phyloP scores from a whole-genome alignment of 306 rosid genomes.

The Cucumis cinereus region DNA sequence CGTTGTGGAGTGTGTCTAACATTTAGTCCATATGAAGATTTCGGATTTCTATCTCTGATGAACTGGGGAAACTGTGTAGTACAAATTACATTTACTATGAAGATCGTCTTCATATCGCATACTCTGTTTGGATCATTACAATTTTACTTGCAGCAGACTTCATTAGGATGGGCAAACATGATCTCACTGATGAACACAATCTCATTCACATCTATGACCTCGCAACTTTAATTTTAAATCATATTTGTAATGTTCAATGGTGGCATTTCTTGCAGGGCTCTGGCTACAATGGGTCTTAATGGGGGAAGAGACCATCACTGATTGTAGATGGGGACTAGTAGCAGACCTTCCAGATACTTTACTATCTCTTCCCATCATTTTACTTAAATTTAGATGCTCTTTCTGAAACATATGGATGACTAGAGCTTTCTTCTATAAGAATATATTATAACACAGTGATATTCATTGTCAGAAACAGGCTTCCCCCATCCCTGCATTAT shows the following conservation, averaged over 20 bases:
- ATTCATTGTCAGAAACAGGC: slow-evolving; percentile 14
- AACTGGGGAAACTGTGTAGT: not conserved
- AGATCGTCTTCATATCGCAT: not conserved
- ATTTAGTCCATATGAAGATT: not conserved
- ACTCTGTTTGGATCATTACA: not conserved
- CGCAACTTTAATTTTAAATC: not conserved
- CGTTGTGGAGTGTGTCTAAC: not conserved
- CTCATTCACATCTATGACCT: not conserved
- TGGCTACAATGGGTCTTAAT: slow-evolving; percentile 20
- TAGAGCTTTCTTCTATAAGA: slow-evolving; percentile 12
- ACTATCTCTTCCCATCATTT: slow-evolving; percentile 16
- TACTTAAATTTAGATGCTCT: slow-evolving; percentile 9
- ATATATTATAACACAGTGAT: not conserved
- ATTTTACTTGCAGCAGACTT: not conserved
- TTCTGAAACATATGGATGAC: slow-evolving; percentile 3
- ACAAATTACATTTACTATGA: not conserved
- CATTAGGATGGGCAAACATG: not conserved
- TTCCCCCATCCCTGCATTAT: slow-evolving; percentile 8
- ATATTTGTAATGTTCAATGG: not conserved
- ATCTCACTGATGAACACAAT: not conserved
- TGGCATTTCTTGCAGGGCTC: slow-evolving; percentile 42
- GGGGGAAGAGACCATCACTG: slow-evolving; percentile 52
- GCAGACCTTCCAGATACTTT: slow-evolving; percentile 11
- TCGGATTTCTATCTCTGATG: not conserved
- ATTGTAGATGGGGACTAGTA: slow-evolving; percentile 20